Evolutionary conservation across 257 asterid genomes (phyloP).

Genomic region (Oldenlandia corymbosa): DNA sequence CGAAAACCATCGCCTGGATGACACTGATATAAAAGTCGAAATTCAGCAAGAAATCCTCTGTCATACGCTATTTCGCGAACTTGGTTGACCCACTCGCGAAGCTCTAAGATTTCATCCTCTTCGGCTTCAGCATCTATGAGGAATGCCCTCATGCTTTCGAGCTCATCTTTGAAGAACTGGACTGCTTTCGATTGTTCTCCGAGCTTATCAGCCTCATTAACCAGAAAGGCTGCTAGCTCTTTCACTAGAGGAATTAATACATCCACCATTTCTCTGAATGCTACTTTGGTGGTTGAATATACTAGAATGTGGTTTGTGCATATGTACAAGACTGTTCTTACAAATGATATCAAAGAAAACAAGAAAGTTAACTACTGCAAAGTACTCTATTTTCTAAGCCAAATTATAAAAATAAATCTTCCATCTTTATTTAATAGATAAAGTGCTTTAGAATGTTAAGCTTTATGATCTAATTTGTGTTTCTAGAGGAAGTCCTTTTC

Average conservation of each 20-base stretch:
- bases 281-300: too few relatives aligned
- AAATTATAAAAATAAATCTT: too few relatives aligned
- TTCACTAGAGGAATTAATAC: neutral
- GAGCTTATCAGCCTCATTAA: neutral
- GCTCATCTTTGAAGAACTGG: neutral
- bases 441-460: too few relatives aligned
- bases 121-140: neutral
- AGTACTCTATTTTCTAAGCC: too few relatives aligned
- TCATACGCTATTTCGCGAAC: neutral
- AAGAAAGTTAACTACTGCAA: too few relatives aligned
- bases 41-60: neutral
- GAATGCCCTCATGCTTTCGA: neutral
- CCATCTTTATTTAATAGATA: too few relatives aligned
- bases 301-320: too few relatives aligned
- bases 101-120: neutral
- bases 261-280: too few relatives aligned
- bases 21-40: neutral
- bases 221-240: neutral
- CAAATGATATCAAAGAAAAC: too few relatives aligned
- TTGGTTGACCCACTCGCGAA: neutral
- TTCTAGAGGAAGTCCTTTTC: too few relatives aligned
- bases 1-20: neutral
- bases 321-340: too few relatives aligned
- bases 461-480: too few relatives aligned
- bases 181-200: neutral